These are phyloP conservation scores for Juncus effusus DNA, from an alignment of 176 grass and related monocot genomes.

Conservation along the genomic window DNA sequence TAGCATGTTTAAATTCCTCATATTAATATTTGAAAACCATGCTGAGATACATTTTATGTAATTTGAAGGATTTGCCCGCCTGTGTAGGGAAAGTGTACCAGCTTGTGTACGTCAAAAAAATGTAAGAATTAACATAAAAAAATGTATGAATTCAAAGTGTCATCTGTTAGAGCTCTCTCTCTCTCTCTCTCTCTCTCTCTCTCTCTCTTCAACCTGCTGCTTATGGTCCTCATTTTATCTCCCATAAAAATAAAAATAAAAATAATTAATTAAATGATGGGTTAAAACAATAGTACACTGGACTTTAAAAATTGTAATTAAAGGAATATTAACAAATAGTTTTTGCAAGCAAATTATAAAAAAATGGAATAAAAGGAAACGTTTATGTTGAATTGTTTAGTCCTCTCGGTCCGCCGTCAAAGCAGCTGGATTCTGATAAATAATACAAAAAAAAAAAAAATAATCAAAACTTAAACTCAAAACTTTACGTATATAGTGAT, in stretches of 20 bases:
- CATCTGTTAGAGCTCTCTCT: constrained; percentile 41
- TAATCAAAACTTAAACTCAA: not conserved
- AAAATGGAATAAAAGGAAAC: constrained; percentile 26
- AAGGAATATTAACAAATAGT: constrained; percentile 10
- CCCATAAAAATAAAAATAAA: no score
- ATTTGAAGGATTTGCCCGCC: constrained; percentile 70
- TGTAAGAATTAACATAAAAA: not conserved
- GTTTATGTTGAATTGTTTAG: constrained; percentile 36
- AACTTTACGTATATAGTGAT: constrained; percentile 51
- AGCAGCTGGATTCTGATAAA: constrained; percentile 56
- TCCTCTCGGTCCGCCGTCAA: constrained; percentile 50
- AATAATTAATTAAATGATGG: not conserved
- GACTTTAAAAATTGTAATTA: constrained; percentile 40
- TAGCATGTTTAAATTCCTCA: constrained; percentile 59
- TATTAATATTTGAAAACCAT: constrained; percentile 47
- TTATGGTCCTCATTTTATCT: no score
- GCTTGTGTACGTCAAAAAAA: constrained; percentile 57
- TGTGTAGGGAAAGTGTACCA: constrained; percentile 71
- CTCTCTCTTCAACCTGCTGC: constrained; percentile 18
- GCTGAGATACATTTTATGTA: constrained; percentile 49
- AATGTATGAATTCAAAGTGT: not conserved
- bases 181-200: constrained; percentile 24
- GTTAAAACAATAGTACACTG: constrained; percentile 2
- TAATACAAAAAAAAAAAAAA: not conserved
- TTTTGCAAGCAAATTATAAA: constrained; percentile 7